Evolutionary conservation across 139 green algal genomes (phyloP).

Genomic region (Nannochloris sp.): DNA sequence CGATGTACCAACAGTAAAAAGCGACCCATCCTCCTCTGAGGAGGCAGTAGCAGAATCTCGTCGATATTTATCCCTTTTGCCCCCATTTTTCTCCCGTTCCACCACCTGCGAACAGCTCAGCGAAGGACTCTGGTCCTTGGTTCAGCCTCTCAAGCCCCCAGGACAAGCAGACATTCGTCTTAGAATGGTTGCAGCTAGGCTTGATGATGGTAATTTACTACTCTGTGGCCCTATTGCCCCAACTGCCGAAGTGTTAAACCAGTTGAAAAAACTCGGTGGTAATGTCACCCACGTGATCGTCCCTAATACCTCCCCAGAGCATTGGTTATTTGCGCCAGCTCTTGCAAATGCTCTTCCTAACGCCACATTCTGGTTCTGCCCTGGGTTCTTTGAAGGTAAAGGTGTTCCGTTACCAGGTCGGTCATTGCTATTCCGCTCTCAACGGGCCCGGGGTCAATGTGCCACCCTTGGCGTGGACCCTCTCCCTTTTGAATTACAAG

Average conservation of each 20-base stretch:
- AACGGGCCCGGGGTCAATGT: not conserved
- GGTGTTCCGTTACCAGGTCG: constrained; percentile 20
- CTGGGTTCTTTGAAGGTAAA: constrained; percentile 22
- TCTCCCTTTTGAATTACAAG: constrained; percentile 7
- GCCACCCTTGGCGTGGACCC: constrained; percentile 6
- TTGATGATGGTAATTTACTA: constrained; percentile 16
- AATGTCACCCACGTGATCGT: constrained; percentile 23
- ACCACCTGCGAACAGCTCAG: constrained; percentile 15
- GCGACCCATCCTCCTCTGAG: no score
- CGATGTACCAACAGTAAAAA: no score
- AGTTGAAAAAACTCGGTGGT: constrained; percentile 5
- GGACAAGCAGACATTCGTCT: constrained; percentile 12
- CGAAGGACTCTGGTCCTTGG: constrained; percentile 14
- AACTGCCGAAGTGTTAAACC: constrained; percentile 8
- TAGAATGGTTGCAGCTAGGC: constrained; percentile 6
- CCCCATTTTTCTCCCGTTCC: constrained; percentile 14
- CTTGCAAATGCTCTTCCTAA: constrained; percentile 15
- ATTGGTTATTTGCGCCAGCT: constrained; percentile 15
- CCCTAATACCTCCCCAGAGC: constrained; percentile 24
- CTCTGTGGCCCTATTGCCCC: constrained; percentile 16
- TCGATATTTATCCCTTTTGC: constrained; percentile 18
- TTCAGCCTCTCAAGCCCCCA: constrained; percentile 22
- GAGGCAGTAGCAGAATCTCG: no score
- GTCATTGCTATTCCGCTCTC: not conserved
- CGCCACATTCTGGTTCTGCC: constrained; percentile 21